These are phyloP conservation scores for Elaeis guineensis DNA, from an alignment of 176 grass and related monocot species.

Conservation along the genomic window DNA sequence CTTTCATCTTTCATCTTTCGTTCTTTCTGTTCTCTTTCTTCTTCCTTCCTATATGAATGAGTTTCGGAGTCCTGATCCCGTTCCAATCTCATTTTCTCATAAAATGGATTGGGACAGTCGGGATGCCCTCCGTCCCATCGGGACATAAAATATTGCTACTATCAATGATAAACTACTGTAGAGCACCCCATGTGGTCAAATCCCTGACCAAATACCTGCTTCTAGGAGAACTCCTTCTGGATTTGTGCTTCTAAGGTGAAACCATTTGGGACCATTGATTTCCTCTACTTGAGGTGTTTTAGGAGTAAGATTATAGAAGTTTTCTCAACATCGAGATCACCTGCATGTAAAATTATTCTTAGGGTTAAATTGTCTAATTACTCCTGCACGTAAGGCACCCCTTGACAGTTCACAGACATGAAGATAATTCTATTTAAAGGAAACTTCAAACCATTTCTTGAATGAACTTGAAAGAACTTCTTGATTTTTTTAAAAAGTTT, in stretches of 20 bases:
- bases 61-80: too few species aligned
- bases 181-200: conserved; percentile 31
- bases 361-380: conserved; percentile 33
- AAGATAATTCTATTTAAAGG: neutral
- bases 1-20: too few species aligned
- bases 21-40: too few species aligned
- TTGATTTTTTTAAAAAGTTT: too few species aligned
- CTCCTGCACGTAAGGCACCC: conserved; percentile 31
- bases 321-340: conserved; percentile 41
- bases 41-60: too few species aligned
- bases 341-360: conserved; percentile 49
- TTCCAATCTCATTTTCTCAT: too few species aligned
- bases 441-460: too few species aligned
- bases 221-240: conserved; percentile 32
- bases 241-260: conserved; percentile 34
- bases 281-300: conserved; percentile 63
- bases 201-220: conserved; percentile 45
- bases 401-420: too few species aligned
- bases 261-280: conserved; percentile 20
- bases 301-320: conserved; percentile 46
- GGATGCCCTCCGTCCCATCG: too few species aligned
- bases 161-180: conserved; percentile 29
- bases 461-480: too few species aligned
- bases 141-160: too few species aligned
- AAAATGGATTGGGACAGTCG: too few species aligned